Evolutionary conservation across 805 yeast genomes (phyloP), one percentile per base, ranked within the genome.

Genomic region (Lachancea waltii): DNA sequence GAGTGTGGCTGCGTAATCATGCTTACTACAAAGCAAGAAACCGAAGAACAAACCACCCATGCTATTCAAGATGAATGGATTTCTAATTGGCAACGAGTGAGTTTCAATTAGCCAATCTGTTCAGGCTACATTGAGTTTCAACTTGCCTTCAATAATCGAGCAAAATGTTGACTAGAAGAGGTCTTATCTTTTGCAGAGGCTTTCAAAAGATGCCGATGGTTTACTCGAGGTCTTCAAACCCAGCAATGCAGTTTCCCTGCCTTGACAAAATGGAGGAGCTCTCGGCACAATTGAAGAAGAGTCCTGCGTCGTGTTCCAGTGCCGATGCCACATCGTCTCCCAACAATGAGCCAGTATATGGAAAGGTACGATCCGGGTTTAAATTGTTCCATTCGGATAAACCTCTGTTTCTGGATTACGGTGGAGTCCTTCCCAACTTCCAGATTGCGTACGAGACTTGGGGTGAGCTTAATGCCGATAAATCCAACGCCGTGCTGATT

Each of bases 361-460:
- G 87, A 1, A 69, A 70, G 43, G 80, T 83, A 5, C 73, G 72
- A 35, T 67, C 77, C 3, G 95, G 94, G 2, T 86, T 78, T 51
- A 69, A 82, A 41, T 51, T 71, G 1, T 86, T 60, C 58, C 63
- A 66, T 35, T 71, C 79, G 7, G 40, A 63, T 3, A 62, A 73
- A 17, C 89, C 90, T 0, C 62, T 86, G 2, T 75, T 75, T 42
- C 69, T 86, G 11, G 97, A 89, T 54, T 77, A 81, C 56, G 97
- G 97, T 10, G 92, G 89, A 1, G 69, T 64, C 45, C 64, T 89
- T 24, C 85, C 85, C 1, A 75, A 73, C 44, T 85, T 73, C 50
- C 77, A 83, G 48, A 69, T 89, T n/a, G 97, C 96, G 0, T 89
- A 84, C 63, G 97, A 89, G 60, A 75, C 89, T 3, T 89, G 97